Base-by-base conservation (phyloP, 208 protist genomes). In the Acanthamoeba lenticulata region DNA sequence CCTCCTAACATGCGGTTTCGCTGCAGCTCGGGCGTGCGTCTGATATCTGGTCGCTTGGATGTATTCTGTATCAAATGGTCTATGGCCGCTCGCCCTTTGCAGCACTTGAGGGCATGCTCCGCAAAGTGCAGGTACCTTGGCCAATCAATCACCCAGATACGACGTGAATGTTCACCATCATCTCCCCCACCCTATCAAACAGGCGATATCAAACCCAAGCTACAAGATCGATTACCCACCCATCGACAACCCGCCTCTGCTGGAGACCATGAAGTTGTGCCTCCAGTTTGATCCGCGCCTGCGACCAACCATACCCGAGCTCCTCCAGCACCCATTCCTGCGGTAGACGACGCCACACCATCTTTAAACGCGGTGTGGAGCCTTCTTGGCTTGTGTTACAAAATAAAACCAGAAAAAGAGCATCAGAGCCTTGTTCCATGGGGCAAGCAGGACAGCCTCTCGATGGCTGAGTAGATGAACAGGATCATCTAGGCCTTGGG, bases 51-150 rank as follows among this genome's bases (percentile, higher is more conserved):
- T 96, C 92, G 52, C 69, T 97, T 29, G 95, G 97, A 7, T 97
- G 97, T 94, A 97, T 98, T 89, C 67, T 98, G 40, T 97, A 98
- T 93, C 94, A 97, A 94, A 97, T 98, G 94, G 94, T 97, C 11
- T 98, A 97, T 93, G 96, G 96, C 3, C 36, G 34, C 21, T 65
- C 96, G 21, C 97, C 97, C 1, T 97, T 97, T 45, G 42, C 90
- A 9, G 27, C 85, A 5, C 57, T 96, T 19, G 74, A 90, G 21
- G 92, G 52, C 49, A 79, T 90, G 19, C 34, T 94, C 57, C 88
- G 94, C 55, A 98, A 98, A 72, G 65, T 98, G n/a, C 65, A 95
- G 36, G 77, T 86, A 40, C n/a, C 27, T 27, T 57, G 2, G 13
- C 17, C 36, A n/a, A n/a, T n/a, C n/a, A n/a, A n/a, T n/a, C n/a